These are phyloP conservation scores for Hyaloperonospora brassicae DNA, from an alignment of 352 stramenopile species.

Conservation along the genomic window DNA sequence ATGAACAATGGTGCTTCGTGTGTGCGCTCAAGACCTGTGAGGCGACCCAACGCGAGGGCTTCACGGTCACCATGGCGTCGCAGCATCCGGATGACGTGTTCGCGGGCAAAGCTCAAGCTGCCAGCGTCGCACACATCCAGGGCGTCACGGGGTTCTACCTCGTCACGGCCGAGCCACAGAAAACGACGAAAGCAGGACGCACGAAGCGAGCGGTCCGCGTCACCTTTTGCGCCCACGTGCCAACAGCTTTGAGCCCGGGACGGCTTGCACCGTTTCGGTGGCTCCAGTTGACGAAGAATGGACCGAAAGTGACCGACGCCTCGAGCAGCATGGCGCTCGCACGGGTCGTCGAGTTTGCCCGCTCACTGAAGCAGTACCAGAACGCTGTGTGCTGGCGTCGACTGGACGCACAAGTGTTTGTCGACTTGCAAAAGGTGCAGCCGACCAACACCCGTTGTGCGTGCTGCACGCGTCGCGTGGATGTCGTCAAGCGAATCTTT, in stretches of 20 bases:
- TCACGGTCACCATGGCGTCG: conserved; percentile 32
- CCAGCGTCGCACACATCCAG: conserved; percentile 28
- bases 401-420: conserved; percentile 33
- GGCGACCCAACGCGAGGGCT: conserved; percentile 14
- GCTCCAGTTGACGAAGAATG: conserved; percentile 14
- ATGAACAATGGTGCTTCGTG: conserved; percentile 47
- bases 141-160: conserved; percentile 26
- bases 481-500: conserved; percentile 20
- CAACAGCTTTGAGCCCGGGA: conserved; percentile 4
- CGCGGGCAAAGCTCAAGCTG: conserved; percentile 34
- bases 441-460: conserved; percentile 23
- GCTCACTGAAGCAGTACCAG: conserved; percentile 16
- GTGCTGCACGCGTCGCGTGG: conserved; percentile 29
- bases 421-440: conserved; percentile 23
- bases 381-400: conserved; percentile 24
- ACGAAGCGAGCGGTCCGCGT: conserved; percentile 26
- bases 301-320: conserved; percentile 19
- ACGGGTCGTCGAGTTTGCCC: conserved; percentile 17
- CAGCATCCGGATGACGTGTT: conserved; percentile 38
- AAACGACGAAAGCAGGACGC: conserved; percentile 12
- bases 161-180: conserved; percentile 19
- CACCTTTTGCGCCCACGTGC: conserved; percentile 32
- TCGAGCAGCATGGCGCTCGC: conserved; percentile 20
- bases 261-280: conserved; percentile 14
- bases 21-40: conserved; percentile 21